Evolutionary conservation across 148 eudicot genomes (phyloP).

Genomic region (Chenopodium berlandieri): DNA sequence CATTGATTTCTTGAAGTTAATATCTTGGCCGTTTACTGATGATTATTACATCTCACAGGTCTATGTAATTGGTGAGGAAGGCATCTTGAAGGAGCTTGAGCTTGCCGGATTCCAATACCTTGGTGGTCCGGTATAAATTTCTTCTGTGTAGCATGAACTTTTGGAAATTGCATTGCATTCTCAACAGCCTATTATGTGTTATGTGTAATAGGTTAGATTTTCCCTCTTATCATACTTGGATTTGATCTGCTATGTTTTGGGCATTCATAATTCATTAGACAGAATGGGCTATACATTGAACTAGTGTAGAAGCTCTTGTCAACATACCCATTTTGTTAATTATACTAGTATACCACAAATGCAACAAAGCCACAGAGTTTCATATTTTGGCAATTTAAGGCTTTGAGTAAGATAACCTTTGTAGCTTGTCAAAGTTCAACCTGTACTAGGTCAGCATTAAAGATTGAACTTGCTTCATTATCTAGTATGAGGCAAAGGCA

Average conservation of each 20-base stretch:
- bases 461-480: neutral
- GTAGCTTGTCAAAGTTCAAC: neutral
- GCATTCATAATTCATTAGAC: too few relatives aligned
- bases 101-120: slow-evolving; percentile 87
- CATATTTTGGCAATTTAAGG: neutral
- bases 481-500: neutral
- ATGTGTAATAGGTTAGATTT: neutral
- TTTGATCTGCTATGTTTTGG: neutral
- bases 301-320: neutral
- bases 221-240: neutral
- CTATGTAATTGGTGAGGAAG: slow-evolving; percentile 97
- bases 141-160: slow-evolving; percentile 15
- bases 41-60: slow-evolving; percentile 43
- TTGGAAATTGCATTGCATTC: slow-evolving; percentile 1
- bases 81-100: slow-evolving; percentile 95
- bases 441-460: neutral
- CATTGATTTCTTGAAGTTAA: slow-evolving; percentile 7
- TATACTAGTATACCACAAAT: neutral
- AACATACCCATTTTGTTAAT: neutral
- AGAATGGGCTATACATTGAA: neutral
- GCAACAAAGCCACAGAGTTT: slow-evolving; percentile 1
- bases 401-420: neutral
- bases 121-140: slow-evolving; percentile 82
- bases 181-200: neutral
- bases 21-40: neutral